phyloP scores from a whole-genome alignment of 73 alveolate genomes.

The Tetrahymena elliotti region DNA sequence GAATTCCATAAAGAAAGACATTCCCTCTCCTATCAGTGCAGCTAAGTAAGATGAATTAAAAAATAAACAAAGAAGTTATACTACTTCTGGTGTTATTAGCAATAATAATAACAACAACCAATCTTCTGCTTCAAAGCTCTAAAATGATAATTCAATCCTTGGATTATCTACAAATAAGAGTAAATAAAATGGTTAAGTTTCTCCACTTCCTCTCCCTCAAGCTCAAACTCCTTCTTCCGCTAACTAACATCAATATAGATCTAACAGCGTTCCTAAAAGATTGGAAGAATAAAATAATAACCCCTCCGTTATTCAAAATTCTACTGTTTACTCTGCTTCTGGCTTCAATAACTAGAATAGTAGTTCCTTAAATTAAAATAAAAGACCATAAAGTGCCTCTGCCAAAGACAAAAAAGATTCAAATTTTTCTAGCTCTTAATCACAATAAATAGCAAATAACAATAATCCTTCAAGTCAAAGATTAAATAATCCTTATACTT shows the following conservation, averaged over 20 bases:
- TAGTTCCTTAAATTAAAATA: neutral
- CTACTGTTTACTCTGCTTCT: neutral
- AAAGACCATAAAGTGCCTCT: neutral
- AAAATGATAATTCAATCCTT: neutral
- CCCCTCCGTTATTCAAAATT: neutral
- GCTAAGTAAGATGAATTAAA: neutral
- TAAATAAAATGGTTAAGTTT: neutral
- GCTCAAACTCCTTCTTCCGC: neutral
- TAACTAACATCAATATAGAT: neutral
- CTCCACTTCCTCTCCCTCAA: constrained; percentile 2
- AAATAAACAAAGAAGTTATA: neutral
- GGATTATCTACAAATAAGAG: neutral
- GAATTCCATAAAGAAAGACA: neutral
- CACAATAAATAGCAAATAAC: neutral
- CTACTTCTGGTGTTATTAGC: neutral
- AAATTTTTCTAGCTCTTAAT: neutral
- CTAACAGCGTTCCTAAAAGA: neutral
- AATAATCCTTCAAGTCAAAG: neutral
- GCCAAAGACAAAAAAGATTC: neutral
- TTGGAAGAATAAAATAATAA: neutral
- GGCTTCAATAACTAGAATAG: neutral
- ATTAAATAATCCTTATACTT: neutral
- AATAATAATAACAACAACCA: neutral
- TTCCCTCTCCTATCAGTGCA: neutral
- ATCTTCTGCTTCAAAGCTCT: neutral